Evolutionary conservation across 106 monocot species (phyloP).

Genomic region (Allium fistulosum): DNA sequence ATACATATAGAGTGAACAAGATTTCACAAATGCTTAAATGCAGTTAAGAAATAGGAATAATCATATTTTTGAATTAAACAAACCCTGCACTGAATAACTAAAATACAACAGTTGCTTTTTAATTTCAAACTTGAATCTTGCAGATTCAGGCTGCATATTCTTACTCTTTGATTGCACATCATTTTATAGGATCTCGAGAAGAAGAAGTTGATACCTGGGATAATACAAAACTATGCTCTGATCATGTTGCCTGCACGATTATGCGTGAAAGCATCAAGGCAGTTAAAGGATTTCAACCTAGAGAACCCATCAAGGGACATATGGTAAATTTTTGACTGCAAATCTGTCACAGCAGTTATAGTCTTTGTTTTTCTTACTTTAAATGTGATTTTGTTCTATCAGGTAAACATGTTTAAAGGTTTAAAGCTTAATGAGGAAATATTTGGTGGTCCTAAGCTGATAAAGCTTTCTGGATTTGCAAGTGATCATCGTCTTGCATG

Average conservation of each 20-base stretch:
- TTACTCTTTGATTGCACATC: not conserved
- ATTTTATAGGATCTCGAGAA: conserved; percentile 22
- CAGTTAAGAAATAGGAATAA: too few relatives aligned
- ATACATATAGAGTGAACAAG: too few relatives aligned
- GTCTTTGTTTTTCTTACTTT: too few relatives aligned
- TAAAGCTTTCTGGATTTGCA: conserved; percentile 53
- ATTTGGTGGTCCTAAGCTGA: conserved; percentile 61
- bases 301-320: conserved; percentile 70
- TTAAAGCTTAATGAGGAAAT: conserved; percentile 82
- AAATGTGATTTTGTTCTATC: conserved; percentile 5
- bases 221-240: conserved; percentile 29
- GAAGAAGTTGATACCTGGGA: conserved; percentile 15
- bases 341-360: too few relatives aligned
- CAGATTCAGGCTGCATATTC: not conserved
- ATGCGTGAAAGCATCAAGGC: conserved; percentile 62
- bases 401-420: conserved; percentile 93
- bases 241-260: conserved; percentile 40
- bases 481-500: conserved; percentile 72
- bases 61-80: not conserved
- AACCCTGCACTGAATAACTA: not conserved
- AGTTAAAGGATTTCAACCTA: conserved; percentile 66
- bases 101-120: not conserved
- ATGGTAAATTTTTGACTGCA: conserved; percentile 41
- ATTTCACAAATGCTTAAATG: not conserved
- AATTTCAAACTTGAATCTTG: not conserved